phyloP scores from a whole-genome alignment of 805 yeast genomes.

The Tetrapisispora pingtungensis region DNA sequence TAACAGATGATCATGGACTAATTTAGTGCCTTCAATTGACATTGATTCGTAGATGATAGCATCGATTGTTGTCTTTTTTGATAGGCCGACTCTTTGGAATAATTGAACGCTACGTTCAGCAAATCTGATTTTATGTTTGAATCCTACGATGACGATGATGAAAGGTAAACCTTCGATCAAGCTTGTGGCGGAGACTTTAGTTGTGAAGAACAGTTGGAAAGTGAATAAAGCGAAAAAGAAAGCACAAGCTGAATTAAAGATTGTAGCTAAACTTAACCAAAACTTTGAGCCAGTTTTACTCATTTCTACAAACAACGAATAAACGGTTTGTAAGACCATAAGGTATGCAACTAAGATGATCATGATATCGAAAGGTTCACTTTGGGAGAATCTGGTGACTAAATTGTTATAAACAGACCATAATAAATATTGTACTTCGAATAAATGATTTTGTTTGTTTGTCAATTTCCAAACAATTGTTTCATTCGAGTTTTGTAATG shows the following conservation, averaged over 20 bases:
- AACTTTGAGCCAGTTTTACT: slow-evolving; percentile 66
- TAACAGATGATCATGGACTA: slow-evolving; percentile 63
- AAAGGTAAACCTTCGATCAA: slow-evolving; percentile 90
- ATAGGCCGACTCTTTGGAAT: slow-evolving; percentile 26
- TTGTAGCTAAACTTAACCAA: slow-evolving; percentile 75
- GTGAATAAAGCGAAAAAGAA: slow-evolving; percentile 68
- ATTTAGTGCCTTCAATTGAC: slow-evolving; percentile 29
- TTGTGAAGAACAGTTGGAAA: slow-evolving; percentile 44
- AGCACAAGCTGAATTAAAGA: slow-evolving; percentile 72
- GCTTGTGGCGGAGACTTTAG: slow-evolving; percentile 59
- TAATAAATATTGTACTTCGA: slow-evolving; percentile 46
- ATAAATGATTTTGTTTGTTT: slow-evolving; percentile 41
- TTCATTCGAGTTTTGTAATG: neutral
- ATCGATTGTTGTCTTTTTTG: slow-evolving; percentile 23
- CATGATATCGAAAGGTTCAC: slow-evolving; percentile 78
- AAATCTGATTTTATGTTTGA: slow-evolving; percentile 70
- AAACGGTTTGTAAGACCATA: slow-evolving; percentile 80
- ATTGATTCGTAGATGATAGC: slow-evolving; percentile 29
- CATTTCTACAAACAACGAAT: slow-evolving; percentile 69
- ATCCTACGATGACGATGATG: slow-evolving; percentile 84
- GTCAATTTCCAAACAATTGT: slow-evolving; percentile 45
- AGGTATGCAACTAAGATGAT: slow-evolving; percentile 70
- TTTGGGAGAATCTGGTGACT: slow-evolving; percentile 44
- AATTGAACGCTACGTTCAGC: slow-evolving; percentile 47
- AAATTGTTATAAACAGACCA: slow-evolving; percentile 34